Percentiles rank a stretch among this genome's conserved stretches.
phyloP scores from a whole-genome alignment of 805 yeast genomes.

The Candida lessepsii region DNA sequence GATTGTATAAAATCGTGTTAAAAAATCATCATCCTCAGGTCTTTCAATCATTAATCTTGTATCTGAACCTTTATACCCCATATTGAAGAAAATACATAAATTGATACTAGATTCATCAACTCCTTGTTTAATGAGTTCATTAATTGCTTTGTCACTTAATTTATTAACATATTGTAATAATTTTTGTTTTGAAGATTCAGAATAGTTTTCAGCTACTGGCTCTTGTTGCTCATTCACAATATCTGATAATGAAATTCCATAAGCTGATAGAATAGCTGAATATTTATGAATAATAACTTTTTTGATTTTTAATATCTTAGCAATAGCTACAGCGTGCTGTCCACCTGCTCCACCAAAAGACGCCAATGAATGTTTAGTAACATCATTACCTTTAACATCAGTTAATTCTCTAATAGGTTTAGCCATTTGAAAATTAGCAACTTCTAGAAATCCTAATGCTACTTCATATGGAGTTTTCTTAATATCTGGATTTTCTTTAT shows the following conservation, averaged over 20 bases:
- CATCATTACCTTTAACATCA: slow-evolving; percentile 76
- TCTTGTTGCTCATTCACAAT: slow-evolving; percentile 76
- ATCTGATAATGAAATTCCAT: slow-evolving; percentile 85
- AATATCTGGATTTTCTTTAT: slow-evolving; percentile 44
- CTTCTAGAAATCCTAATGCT: slow-evolving; percentile 77
- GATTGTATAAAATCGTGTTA: slow-evolving; percentile 46
- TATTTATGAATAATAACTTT: slow-evolving; percentile 74
- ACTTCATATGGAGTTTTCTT: slow-evolving; percentile 60
- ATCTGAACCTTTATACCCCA: slow-evolving; percentile 26
- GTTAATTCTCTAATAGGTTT: slow-evolving; percentile 82
- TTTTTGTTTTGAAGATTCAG: slow-evolving; percentile 25
- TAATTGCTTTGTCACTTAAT: slow-evolving; percentile 12
- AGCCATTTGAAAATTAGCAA: slow-evolving; percentile 87
- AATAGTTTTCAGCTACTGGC: slow-evolving; percentile 52
- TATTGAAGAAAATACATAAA: slow-evolving; percentile 16
- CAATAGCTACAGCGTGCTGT: slow-evolving; percentile 81
- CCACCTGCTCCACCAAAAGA: slow-evolving; percentile 96
- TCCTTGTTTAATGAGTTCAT: slow-evolving; percentile 16
- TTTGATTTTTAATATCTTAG: slow-evolving; percentile 64
- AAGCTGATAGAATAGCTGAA: slow-evolving; percentile 82
- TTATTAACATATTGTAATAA: slow-evolving; percentile 15
- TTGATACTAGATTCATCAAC: slow-evolving; percentile 13
- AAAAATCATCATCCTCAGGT: slow-evolving; percentile 30
- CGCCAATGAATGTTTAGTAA: slow-evolving; percentile 66
- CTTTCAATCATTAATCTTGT: slow-evolving; percentile 26